Evolutionary conservation across 352 stramenopile species (phyloP), one percentile per base, ranked within the genome.

Genomic region (Globisporangium ultimum): DNA sequence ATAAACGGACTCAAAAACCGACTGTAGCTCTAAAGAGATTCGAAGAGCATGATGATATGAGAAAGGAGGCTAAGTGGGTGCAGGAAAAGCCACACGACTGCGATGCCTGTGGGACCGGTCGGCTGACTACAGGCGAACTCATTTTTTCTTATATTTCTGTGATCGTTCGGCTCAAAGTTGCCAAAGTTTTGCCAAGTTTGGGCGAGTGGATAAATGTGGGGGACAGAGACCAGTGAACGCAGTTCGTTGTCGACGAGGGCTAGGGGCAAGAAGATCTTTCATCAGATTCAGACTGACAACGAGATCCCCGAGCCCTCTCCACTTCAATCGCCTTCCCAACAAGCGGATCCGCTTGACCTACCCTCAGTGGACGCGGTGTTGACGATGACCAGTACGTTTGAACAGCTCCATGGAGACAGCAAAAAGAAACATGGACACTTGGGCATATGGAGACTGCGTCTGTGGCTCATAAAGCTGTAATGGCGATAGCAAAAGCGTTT

Each of bases 281-380:
- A 45, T 45, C 40, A 45, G 40, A 45, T 45, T 45, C 40, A 45
- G 40, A 45, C 40, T 45, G 40, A 45, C 40, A 45, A 45, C 40
- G 40, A 45, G 40, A 45, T 45, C 40, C 40, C 40, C 40, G 13
- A 45, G 40, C 40, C 40, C 40, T 45, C 40, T 45, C 40, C 40
- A n/a, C 40, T 45, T 45, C 8, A 45, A 45, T n/a, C 7, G 10
- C 3, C 12, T 18, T 8, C 40, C 3, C 13, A 45, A 45, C 40
- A 10, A 45, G 40, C 40, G 40, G 40, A 45, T 45, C 40, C 40
- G 40, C 40, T n/a, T 45, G 13, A 3, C 40, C 40, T 45, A 45
- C 40, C 40, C 40, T 6, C 40, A 45, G 40, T 45, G 40, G 12
- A 45, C 40, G 40, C 28, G 2, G 24, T 36, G 5, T 10, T 36